Conservation (phyloP, 371 early-diverging fungal genomes). For the Neoconidiobolus thromboides region DNA sequence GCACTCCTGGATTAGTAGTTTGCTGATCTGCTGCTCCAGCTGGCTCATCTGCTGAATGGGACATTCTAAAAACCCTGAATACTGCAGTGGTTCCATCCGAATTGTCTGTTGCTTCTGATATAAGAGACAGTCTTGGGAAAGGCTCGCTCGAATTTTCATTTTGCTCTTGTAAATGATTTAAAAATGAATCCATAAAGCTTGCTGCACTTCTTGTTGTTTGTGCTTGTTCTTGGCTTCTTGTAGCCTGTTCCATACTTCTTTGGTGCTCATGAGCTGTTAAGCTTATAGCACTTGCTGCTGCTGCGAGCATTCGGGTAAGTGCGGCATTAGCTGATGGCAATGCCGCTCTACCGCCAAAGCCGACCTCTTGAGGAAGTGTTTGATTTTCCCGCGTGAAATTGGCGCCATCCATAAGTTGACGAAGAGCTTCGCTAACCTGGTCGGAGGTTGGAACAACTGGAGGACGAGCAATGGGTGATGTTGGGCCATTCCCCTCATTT, state of each 20-base stretch:
- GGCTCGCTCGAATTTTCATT: background rate
- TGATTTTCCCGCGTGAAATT: too few relatives aligned
- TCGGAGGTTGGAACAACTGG: too few relatives aligned
- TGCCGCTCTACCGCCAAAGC: background rate
- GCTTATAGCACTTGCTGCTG: background rate
- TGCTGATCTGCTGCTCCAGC: too few relatives aligned
- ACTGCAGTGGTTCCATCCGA: background rate
- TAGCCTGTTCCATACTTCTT: background rate
- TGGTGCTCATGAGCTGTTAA: background rate
- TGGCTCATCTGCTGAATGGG: too few relatives aligned
- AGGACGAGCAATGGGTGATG: too few relatives aligned
- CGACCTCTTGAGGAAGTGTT: background rate
- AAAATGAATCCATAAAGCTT: slow-evolving; percentile 2
- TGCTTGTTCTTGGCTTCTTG: background rate
- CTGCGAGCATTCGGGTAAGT: background rate
- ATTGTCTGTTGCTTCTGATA: background rate
- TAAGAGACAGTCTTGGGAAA: background rate
- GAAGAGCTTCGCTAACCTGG: too few relatives aligned
- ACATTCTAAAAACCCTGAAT: slow-evolving; percentile 7
- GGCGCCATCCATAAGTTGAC: too few relatives aligned
- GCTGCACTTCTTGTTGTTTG: background rate
- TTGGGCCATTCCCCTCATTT: too few relatives aligned
- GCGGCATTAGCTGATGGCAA: background rate
- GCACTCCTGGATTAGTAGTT: too few relatives aligned
- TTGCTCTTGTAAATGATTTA: background rate